phyloP scores from a whole-genome alignment of 2,329 filamentous ascomycete species.

The Colletotrichum sp. region DNA sequence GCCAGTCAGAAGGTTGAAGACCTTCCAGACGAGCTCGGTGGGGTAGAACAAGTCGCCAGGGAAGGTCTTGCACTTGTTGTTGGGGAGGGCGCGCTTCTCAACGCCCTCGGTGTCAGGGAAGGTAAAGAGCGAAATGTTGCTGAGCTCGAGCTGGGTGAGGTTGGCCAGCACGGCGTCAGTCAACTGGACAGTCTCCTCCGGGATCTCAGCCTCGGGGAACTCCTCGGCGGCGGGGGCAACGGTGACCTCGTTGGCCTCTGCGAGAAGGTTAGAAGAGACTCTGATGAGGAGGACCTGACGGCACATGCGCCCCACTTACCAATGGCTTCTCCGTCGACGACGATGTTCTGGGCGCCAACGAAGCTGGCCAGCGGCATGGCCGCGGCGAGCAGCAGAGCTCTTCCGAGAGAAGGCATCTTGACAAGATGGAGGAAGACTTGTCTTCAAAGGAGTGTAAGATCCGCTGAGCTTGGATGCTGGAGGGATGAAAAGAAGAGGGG shows the following conservation, averaged over 20 bases:
- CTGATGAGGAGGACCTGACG: neutral
- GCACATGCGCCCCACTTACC: slow-evolving; percentile 8
- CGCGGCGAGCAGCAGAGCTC: slow-evolving; percentile 3
- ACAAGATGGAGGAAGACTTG: neutral
- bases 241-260: slow-evolving; percentile 21
- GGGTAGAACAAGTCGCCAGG: slow-evolving; percentile 34
- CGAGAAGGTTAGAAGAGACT: neutral
- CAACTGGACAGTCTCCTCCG: slow-evolving; percentile 32
- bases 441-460: neutral
- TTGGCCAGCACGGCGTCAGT: slow-evolving; percentile 37
- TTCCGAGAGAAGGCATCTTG: slow-evolving; percentile 5
- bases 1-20: slow-evolving; percentile 37
- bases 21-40: slow-evolving; percentile 30
- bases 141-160: slow-evolving; percentile 32
- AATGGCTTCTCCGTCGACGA: slow-evolving; percentile 25
- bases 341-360: slow-evolving; percentile 27
- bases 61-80: slow-evolving; percentile 35
- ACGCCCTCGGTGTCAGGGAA: slow-evolving; percentile 28
- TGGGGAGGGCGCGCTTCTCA: slow-evolving; percentile 21
- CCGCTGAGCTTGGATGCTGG: neutral
- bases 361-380: slow-evolving; percentile 3
- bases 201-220: slow-evolving; percentile 10
- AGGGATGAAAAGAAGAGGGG: neutral
- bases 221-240: slow-evolving; percentile 24
- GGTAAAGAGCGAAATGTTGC: slow-evolving; percentile 34